Evolutionary conservation across 352 stramenopile species (phyloP), one percentile per base, ranked within the genome.

Genomic region (Thraustotheca clavata): DNA sequence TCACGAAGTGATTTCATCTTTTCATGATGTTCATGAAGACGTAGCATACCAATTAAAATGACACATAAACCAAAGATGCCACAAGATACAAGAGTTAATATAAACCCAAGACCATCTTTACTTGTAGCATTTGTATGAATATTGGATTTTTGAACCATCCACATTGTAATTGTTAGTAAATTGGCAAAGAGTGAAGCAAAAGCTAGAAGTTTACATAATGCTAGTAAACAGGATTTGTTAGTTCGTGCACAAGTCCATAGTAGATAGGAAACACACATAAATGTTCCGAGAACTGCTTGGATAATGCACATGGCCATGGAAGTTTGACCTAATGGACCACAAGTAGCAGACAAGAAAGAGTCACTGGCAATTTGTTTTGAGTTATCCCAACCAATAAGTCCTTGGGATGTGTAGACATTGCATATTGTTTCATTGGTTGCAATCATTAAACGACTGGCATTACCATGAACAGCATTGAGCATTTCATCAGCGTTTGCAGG

Each of bases 41-140:
- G 57, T 7, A 65, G 57, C 57, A 65, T 65, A 14, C 57, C 57
- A 36, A 65, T 65, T 27, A 43, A 26, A 14, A 54, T 33, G 38
- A 65, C 47, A 22, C 36, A 54, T 7, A 24, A 22, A 0, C 57
- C 46, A 54, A 35, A 65, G n/a, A 54, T 11, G 12, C 16, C 27
- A 6, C 41, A 40, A 8, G 57, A 65, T 20, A 26, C 38, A 4
- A 36, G 35, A 6, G 57, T 32, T 14, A 39, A 54, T 40, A 65
- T n/a, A 32, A 65, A 65, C 16, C 35, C 46, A 5, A 38, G 36
- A 0, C 57, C 57, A 18, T 54, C 22, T n/a, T 26, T 55, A 8
- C 41, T 35, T 33, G 29, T 46, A 12, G 57, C 57, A 20, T 46
- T 29, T 4, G 24, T 54, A 4, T n/a, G 38, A 24, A 55, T 31